Conservation (phyloP, 441 rosid genomes). For the Populus hybrid region DNA sequence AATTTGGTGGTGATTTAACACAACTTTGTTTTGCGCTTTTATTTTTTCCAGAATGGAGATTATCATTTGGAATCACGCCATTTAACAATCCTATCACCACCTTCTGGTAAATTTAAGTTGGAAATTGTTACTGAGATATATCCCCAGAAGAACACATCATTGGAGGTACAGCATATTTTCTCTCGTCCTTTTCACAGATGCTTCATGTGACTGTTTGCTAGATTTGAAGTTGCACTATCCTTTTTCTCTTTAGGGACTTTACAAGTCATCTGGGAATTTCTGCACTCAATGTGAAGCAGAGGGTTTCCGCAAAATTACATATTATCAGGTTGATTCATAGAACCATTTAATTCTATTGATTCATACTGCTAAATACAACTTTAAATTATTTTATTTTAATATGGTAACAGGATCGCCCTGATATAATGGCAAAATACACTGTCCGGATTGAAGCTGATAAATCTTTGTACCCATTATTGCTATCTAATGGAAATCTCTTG, state of each 20-base stretch:
- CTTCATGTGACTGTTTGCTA: neutral
- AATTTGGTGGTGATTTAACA: too few relatives aligned
- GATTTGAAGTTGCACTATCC: neutral
- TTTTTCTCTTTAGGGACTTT: constrained; percentile 64
- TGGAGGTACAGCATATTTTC: constrained; percentile 54
- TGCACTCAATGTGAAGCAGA: constrained; percentile 99
- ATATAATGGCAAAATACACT: constrained; percentile 95
- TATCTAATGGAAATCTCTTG: constrained; percentile 90
- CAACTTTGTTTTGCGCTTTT: neutral
- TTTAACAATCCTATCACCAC: constrained; percentile 64
- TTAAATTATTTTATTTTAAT: constrained; percentile 22
- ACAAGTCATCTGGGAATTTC: constrained; percentile 87
- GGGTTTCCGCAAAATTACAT: constrained; percentile 91
- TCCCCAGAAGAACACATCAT: constrained; percentile 91
- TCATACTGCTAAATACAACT: constrained; percentile 7
- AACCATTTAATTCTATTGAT: constrained; percentile 14
- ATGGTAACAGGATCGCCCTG: constrained; percentile 80
- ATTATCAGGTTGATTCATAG: constrained; percentile 62
- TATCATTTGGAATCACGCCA: constrained; percentile 62
- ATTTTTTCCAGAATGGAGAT: constrained; percentile 53
- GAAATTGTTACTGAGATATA: constrained; percentile 79
- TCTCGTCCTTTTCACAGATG: neutral
- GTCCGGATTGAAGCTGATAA: constrained; percentile 93
- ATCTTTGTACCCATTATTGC: constrained; percentile 74
- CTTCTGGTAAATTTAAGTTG: constrained; percentile 56